A percentile compares a stretch with the other conserved stretches of the same genome.
phyloP scores from a whole-genome alignment of 2,329 filamentous ascomycete species.

The Xylariaceae sp. region DNA sequence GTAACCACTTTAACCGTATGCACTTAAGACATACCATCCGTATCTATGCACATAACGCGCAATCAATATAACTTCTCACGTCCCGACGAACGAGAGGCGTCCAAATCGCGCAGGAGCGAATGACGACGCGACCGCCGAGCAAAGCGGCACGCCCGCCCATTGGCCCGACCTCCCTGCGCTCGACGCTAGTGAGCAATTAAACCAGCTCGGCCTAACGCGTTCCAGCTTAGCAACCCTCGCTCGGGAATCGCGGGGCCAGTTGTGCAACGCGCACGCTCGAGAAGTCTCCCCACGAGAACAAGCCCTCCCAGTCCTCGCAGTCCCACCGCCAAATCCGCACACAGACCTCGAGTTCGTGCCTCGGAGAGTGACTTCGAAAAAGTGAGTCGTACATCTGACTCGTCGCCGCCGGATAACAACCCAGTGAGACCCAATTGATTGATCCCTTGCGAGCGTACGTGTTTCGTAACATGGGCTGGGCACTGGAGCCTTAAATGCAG shows the following conservation, averaged over 20 bases:
- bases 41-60: slow-evolving; percentile 23
- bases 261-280: background rate
- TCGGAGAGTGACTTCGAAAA: too few species aligned
- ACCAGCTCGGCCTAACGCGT: background rate
- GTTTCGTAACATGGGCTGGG: background rate
- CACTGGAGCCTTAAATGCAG: too few species aligned
- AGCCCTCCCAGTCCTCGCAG: background rate
- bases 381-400: too few species aligned
- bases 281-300: background rate
- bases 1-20: background rate
- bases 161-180: slow-evolving; percentile 15
- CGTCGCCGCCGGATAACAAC: background rate
- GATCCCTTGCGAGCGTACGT: background rate
- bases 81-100: slow-evolving; percentile 19
- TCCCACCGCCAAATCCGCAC: background rate
- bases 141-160: slow-evolving; percentile 25
- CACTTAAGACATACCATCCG: background rate
- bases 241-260: background rate
- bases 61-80: background rate
- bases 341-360: background rate
- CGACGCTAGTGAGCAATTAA: background rate
- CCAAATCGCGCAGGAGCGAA: slow-evolving; percentile 18
- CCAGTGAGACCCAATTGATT: background rate
- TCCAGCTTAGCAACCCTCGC: background rate
- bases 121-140: slow-evolving; percentile 18